phyloP scores from a whole-genome alignment of 2,329 filamentous ascomycete genomes.

The Zasmidium cellare region DNA sequence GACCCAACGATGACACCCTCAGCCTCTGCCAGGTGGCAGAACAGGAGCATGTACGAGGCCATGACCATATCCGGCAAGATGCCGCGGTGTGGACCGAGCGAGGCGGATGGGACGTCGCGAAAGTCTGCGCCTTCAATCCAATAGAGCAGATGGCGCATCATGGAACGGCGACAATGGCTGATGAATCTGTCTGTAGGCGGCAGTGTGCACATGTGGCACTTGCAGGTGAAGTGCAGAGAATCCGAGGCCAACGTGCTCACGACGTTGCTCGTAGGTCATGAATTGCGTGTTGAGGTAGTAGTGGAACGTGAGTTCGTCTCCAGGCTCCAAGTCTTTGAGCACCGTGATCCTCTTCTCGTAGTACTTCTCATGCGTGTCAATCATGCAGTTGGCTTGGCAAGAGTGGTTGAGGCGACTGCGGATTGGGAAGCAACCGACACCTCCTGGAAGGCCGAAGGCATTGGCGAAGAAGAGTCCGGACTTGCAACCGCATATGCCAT shows the following conservation, averaged over 20 bases:
- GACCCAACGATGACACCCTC: not conserved
- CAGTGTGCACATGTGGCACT: not conserved
- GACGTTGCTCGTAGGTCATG: not conserved
- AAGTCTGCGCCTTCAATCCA: not conserved
- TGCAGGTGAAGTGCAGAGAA: not conserved
- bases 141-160: slow-evolving; percentile 1
- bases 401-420: not conserved
- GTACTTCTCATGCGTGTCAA: not conserved
- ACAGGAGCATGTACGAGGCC: slow-evolving; percentile 4
- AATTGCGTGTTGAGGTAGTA: not conserved
- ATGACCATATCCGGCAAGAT: not conserved
- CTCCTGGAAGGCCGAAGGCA: not conserved
- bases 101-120: not conserved
- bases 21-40: slow-evolving; percentile 3
- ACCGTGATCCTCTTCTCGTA: not conserved
- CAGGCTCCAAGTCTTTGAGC: not conserved
- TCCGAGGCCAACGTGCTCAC: not conserved
- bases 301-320: slow-evolving; percentile 1
- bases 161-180: not conserved
- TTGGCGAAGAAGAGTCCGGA: not conserved
- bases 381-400: not conserved
- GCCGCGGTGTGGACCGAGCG: not conserved
- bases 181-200: not conserved
- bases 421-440: not conserved
- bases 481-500: not conserved